Base-by-base conservation (phyloP, 1,139 yeast species). In the Yamadazyma pseudoaaseri region DNA sequence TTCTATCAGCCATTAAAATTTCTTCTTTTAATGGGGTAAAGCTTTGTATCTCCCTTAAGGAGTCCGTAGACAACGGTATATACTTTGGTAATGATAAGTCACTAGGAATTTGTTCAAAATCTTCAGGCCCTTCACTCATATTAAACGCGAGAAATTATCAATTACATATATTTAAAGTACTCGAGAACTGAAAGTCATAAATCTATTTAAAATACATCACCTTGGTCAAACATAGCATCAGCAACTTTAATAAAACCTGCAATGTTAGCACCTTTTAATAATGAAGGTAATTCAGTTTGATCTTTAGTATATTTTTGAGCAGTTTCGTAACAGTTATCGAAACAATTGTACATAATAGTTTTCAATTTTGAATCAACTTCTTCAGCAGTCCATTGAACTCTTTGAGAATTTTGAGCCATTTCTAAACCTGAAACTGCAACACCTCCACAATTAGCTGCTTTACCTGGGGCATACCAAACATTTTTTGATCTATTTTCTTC, bases 381-480 rank as follows among this genome's bases (percentile, higher is more conserved):
- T 72, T 86, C 95, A 42, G 79, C 53, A 43, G 95, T 76, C 96
- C 96, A 89, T 49, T 70, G 67, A 48, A 82, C 79, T 75, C 97
- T 86, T 65, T 84, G 94, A 41, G 97, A 87, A 86, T 92, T 92
- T 76, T 92, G 98, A 45, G 97, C 97, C 97, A 92, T 92, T 76
- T 92, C 98, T 52, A 92, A 79, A 62, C 97, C 97, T 44, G 96
- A 87, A 41, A 90, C 97, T 41, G 96, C 96, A 55, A 92, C 98
- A 81, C 97, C 98, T 73, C 97, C 97, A 73, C 95, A 85, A 81
- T 92, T 92, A 59, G 97, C 94, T 54, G 97, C 97, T 79, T 92
- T 92, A 70, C 97, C 97, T 62, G 97, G 97, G 55, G 96, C 97
- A 70, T 90, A 90, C 97, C 97, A 92, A 65, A 89, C 86, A 48